These are phyloP conservation scores for Mycena citricolor DNA, from an alignment of 1,284 basidiomycete genomes.

Conservation along the genomic window DNA sequence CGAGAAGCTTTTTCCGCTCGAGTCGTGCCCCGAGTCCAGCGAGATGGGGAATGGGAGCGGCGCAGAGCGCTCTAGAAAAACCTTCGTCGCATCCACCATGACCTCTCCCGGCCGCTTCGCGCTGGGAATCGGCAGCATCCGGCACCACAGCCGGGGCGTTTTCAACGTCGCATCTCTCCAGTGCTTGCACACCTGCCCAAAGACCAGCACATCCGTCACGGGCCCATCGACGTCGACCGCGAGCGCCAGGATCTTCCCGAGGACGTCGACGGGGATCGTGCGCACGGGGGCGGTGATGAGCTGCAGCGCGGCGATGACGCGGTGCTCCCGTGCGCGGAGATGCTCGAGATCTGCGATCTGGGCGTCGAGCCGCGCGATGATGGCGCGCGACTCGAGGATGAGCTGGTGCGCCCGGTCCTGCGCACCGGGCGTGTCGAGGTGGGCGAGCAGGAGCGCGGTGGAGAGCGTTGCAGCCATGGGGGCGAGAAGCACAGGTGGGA, in stretches of 20 bases:
- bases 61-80: slow-evolving; percentile 14
- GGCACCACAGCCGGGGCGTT: slow-evolving; percentile 13
- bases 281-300: slow-evolving; percentile 2
- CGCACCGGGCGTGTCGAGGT: too few relatives aligned
- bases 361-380: neutral
- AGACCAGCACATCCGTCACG: slow-evolving; percentile 10
- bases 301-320: neutral
- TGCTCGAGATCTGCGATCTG: neutral
- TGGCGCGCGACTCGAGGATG: neutral
- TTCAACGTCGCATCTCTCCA: slow-evolving; percentile 14
- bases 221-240: too few relatives aligned
- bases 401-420: neutral
- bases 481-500: too few relatives aligned
- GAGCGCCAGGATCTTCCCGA: slow-evolving; percentile 11
- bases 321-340: neutral
- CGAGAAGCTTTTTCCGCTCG: neutral
- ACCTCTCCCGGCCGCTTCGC: neutral
- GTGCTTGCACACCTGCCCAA: slow-evolving; percentile 10
- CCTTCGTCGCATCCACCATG: slow-evolving; percentile 3
- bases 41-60: slow-evolving; percentile 13
- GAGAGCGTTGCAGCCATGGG: too few relatives aligned
- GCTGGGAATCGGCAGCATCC: slow-evolving; percentile 7
- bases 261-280: slow-evolving; percentile 2
- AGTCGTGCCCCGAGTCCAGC: slow-evolving; percentile 7
- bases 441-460: too few relatives aligned